These are phyloP conservation scores for Phyllosticta ampelicida DNA, from an alignment of 2,329 filamentous ascomycete species.

Conservation along the genomic window DNA sequence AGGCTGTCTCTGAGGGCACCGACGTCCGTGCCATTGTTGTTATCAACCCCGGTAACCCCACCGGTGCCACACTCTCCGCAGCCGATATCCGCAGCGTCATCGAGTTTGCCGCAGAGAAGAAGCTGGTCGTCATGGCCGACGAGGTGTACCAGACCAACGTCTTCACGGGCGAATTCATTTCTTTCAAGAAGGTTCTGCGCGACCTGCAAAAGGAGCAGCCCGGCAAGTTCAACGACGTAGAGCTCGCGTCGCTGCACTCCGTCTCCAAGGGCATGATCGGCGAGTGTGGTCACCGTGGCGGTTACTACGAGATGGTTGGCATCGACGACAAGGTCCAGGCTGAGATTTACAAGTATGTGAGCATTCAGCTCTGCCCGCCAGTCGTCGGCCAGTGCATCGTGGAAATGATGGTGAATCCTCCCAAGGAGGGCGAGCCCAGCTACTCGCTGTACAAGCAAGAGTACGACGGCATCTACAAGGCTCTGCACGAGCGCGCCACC, in stretches of 20 bases:
- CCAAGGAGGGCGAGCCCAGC: conserved; percentile 69
- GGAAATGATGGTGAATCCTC: conserved; percentile 96
- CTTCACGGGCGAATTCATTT: conserved; percentile 86
- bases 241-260: conserved; percentile 86
- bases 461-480: conserved; percentile 70
- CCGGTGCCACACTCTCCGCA: conserved; percentile 71
- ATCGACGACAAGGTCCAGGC: conserved; percentile 78
- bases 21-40: conserved; percentile 90
- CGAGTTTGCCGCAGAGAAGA: conserved; percentile 73
- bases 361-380: conserved; percentile 90
- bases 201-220: conserved; percentile 59
- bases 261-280: conserved; percentile 98
- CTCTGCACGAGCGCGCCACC: conserved; percentile 66
- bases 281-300: conserved; percentile 94
- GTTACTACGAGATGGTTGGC: conserved; percentile 91
- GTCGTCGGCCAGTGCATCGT: conserved; percentile 94
- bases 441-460: conserved; percentile 75
- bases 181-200: conserved; percentile 84
- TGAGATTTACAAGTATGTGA: conserved; percentile 98
- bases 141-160: conserved; percentile 99
- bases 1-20: conserved; percentile 64
- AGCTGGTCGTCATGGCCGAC: conserved; percentile 83
- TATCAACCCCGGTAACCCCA: conserved; percentile 98
- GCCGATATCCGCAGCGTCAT: conserved; percentile 76
- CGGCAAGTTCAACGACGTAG: conserved; percentile 70